Evolutionary conservation across 2,329 filamentous ascomycete species (phyloP).

Genomic region (Cylindrodendrum hubeiense): DNA sequence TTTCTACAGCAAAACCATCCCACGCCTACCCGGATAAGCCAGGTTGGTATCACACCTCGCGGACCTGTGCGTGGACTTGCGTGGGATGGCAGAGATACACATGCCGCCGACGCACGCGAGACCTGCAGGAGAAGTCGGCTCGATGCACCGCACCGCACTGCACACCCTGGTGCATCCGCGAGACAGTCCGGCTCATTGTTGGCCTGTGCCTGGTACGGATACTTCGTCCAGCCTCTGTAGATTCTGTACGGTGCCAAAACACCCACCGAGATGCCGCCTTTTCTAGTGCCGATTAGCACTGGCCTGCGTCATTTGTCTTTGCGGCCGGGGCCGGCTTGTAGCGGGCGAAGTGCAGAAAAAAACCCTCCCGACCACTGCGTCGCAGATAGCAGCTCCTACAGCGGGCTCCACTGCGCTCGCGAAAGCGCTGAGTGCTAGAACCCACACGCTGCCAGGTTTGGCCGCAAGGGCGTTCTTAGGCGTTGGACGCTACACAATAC

Average conservation of each 20-base stretch:
- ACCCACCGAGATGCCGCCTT: conserved; percentile 28
- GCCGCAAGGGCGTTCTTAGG: neutral
- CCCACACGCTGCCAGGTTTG: conserved; percentile 3
- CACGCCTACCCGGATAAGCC: conserved; percentile 31
- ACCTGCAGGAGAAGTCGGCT: conserved; percentile 10
- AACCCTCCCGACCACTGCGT: neutral
- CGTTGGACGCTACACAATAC: conserved; percentile 2
- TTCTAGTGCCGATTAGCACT: conserved; percentile 36
- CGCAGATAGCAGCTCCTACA: neutral
- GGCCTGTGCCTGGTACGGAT: neutral
- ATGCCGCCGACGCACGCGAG: conserved; percentile 23
- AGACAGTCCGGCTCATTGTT: conserved; percentile 1
- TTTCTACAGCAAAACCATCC: conserved; percentile 24
- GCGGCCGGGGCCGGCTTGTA: conserved; percentile 37
- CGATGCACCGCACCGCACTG: conserved; percentile 4
- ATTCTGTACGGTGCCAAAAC: neutral
- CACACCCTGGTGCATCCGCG: conserved; percentile 1
- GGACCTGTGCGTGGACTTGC: neutral
- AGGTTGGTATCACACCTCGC: conserved; percentile 34
- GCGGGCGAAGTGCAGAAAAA: conserved; percentile 24
- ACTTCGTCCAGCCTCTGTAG: neutral
- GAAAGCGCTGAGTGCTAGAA: conserved; percentile 12
- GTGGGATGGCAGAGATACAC: conserved; percentile 18
- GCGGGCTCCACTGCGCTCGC: conserved; percentile 10
- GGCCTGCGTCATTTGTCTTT: conserved; percentile 42